Conservation (phyloP, 2,329 filamentous ascomycete species). For the Xylariaceae sp. region DNA sequence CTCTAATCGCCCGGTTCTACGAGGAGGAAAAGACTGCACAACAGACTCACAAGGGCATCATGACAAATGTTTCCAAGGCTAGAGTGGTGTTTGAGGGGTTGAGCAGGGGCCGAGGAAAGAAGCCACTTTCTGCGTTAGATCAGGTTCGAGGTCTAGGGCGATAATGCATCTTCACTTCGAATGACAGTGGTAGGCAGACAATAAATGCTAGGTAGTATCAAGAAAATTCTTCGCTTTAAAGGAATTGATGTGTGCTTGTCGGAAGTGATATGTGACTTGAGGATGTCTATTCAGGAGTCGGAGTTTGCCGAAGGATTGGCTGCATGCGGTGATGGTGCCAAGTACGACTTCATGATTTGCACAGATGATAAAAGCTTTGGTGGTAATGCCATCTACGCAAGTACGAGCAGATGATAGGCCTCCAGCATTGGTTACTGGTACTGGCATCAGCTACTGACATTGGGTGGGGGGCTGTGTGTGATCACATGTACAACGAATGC, state of each 20-base stretch:
- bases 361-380: too few relatives aligned
- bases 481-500: conserved; percentile 10
- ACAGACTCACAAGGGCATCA: not conserved
- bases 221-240: conserved; percentile 19
- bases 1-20: not conserved
- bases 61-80: not conserved
- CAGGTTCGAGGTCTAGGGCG: not conserved
- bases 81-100: not conserved
- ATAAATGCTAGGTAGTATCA: conserved; percentile 30
- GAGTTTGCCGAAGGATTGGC: too few relatives aligned
- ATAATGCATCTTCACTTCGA: conserved; percentile 1
- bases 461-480: conserved; percentile 8
- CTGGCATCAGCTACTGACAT: not conserved
- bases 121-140: not conserved
- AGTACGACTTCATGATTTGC: too few relatives aligned
- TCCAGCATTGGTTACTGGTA: not conserved
- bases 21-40: not conserved
- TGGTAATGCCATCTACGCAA: not conserved
- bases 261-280: not conserved
- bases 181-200: conserved; percentile 21
- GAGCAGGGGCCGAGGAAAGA: conserved; percentile 6
- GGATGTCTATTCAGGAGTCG: not conserved
- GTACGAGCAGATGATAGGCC: not conserved
- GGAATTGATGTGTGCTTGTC: not conserved
- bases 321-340: too few relatives aligned